Base-by-base conservation (phyloP, 208 protist species). In the Herpetomonas samuelpessoai region DNA sequence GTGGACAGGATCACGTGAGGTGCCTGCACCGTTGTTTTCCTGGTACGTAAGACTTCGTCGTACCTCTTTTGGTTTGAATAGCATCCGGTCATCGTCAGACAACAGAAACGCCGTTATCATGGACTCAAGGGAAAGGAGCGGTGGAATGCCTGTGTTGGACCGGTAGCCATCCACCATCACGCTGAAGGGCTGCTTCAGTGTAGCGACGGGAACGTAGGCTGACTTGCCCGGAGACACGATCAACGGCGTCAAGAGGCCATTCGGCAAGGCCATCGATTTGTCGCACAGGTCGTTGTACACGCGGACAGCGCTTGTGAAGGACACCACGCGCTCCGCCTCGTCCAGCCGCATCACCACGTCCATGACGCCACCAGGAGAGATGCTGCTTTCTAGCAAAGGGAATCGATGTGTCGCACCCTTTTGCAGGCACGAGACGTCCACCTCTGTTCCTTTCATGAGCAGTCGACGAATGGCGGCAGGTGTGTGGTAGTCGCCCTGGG, bases 331-430 rank as follows among this genome's bases (percentile, higher is more conserved):
- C 31, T 65, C 25, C 25, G 31, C 22, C 51, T 70, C 68, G 59
- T 83, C 58, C 24, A 85, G 51, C 9, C 73, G 74, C 46, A 85
- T 48, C 22, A 81, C 74, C 10, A 51, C 66, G 46, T 85, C 73
- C 25, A 78, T 45, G 12, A 65, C 45, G 41, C 78, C 73, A 39
- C 44, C 44, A 10, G 44, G 10, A 10, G 44, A 24, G 44, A 49
- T 56, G 38, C 68, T 63, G 6, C 25, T 35, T n/a, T 51, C 52
- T 22, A 31, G 7, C 22, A 85, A 27, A 38, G 62, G 51, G 51
- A 85, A 71, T 24, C 78, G 72, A 46, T 57, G 74, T 3, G 68
- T 75, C 6, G 55, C 29, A 18, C 70, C 73, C 24, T 63, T 55
- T 19, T 74, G 63, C 25, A 85, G 27, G 16, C 48, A 27, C 21